phyloP scores from a whole-genome alignment of 2,329 filamentous ascomycete species.

The Penicillium psychrosexuale region DNA sequence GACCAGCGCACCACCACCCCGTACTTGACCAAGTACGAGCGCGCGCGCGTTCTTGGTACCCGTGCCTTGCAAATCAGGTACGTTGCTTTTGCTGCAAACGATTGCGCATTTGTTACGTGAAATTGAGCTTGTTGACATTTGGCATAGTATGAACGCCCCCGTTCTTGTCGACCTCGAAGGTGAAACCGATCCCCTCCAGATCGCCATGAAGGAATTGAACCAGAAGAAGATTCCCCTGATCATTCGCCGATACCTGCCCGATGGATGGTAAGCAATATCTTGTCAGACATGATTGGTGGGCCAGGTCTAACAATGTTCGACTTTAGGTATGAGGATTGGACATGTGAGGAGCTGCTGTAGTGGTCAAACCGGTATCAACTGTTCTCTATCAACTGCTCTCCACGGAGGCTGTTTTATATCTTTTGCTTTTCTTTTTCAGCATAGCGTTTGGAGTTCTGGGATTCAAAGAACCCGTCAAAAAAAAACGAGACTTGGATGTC shows the following conservation, averaged over 20 bases:
- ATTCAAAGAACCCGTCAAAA: slow-evolving; percentile 24
- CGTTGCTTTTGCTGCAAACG: slow-evolving; percentile 56
- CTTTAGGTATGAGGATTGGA: slow-evolving; percentile 96
- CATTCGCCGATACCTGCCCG: slow-evolving; percentile 89
- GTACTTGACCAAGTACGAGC: slow-evolving; percentile 99
- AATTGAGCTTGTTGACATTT: slow-evolving; percentile 23
- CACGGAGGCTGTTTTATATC: slow-evolving; percentile 17
- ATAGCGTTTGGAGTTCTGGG: slow-evolving; percentile 45
- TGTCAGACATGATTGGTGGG: background rate
- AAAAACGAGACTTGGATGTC: slow-evolving; percentile 15
- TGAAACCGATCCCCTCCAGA: slow-evolving; percentile 95
- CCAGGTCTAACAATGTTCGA: slow-evolving; percentile 8
- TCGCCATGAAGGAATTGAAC: slow-evolving; percentile 93
- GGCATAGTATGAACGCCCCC: slow-evolving; percentile 85
- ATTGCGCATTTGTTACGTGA: slow-evolving; percentile 69
- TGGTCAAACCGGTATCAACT: slow-evolving; percentile 4
- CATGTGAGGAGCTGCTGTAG: slow-evolving; percentile 85
- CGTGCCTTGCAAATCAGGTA: slow-evolving; percentile 94
- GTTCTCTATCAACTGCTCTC: slow-evolving; percentile 15
- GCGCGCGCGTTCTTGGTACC: slow-evolving; percentile 87
- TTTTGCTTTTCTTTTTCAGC: slow-evolving; percentile 28
- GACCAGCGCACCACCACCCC: slow-evolving; percentile 88
- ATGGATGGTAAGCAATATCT: slow-evolving; percentile 75
- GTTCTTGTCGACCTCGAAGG: slow-evolving; percentile 95
- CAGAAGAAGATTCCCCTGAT: slow-evolving; percentile 99